These are phyloP conservation scores for Xylaria sp. DNA, from an alignment of 2,329 filamentous ascomycete species.

Conservation along the genomic window DNA sequence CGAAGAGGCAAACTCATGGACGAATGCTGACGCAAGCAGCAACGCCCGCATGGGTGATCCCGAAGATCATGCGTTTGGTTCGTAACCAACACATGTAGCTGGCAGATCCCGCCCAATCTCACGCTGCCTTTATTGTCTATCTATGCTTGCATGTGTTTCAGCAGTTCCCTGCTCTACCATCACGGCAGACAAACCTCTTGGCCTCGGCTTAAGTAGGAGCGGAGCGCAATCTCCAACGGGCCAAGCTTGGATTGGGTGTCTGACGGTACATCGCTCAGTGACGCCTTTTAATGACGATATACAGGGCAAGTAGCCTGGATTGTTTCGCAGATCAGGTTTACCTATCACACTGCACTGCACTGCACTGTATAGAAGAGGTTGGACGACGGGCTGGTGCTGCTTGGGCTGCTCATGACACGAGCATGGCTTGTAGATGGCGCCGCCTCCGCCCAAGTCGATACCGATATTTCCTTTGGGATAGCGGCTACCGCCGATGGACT, in stretches of 20 bases:
- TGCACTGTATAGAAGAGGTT: neutral
- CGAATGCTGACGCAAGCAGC: neutral
- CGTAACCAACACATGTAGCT: neutral
- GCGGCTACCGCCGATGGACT: neutral
- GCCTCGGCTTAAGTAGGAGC: neutral
- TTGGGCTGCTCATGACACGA: neutral
- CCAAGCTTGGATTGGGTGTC: too few species aligned
- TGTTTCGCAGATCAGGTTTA: too few species aligned
- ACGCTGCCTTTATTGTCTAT: neutral
- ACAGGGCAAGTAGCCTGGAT: too few species aligned
- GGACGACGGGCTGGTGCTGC: neutral
- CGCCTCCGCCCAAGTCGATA: neutral
- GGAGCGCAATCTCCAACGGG: neutral
- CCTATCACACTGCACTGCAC: too few species aligned
- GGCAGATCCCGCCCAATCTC: neutral
- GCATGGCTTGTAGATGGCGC: neutral
- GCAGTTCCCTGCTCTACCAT: neutral
- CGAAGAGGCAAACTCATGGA: neutral
- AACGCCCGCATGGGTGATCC: neutral
- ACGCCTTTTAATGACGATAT: neutral
- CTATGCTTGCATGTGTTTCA: neutral
- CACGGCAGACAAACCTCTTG: neutral
- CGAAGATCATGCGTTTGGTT: neutral
- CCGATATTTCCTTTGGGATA: neutral
- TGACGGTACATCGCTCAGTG: neutral